These are phyloP conservation scores for Melampsora americana DNA, from an alignment of 1,284 basidiomycete species.

Conservation along the genomic window DNA sequence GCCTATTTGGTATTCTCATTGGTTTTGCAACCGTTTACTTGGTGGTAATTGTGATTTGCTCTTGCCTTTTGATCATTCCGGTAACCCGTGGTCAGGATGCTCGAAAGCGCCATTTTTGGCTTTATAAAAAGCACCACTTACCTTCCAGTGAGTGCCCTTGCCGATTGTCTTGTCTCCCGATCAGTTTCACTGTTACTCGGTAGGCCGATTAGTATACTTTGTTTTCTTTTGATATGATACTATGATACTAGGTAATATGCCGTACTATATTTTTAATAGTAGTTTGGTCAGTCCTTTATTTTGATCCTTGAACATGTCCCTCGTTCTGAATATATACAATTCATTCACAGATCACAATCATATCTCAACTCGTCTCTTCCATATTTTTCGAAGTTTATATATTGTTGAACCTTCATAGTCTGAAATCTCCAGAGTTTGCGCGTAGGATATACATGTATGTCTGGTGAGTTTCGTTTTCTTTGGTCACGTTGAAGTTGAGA, in stretches of 20 bases:
- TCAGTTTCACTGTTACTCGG: neutral
- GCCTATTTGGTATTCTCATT: neutral
- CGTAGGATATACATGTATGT: neutral
- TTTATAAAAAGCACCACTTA: conserved; percentile 34
- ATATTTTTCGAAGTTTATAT: neutral
- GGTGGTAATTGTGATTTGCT: neutral
- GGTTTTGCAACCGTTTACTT: neutral
- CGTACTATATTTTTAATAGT: conserved; percentile 41
- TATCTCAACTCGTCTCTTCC: conserved; percentile 1
- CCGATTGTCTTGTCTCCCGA: too few species aligned
- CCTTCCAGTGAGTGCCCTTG: conserved; percentile 14
- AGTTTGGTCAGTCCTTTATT: conserved; percentile 24
- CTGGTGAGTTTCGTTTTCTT: neutral
- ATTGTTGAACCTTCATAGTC: neutral
- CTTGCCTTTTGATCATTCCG: neutral
- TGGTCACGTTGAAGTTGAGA: neutral
- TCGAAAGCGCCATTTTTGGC: conserved; percentile 35
- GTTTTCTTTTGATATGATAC: neutral
- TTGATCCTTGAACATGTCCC: neutral
- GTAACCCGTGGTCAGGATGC: conserved; percentile 19
- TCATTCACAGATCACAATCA: neutral
- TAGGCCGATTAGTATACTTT: conserved; percentile 1
- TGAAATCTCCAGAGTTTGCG: neutral
- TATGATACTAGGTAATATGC: conserved; percentile 18
- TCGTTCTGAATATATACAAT: neutral